Percentiles rank a stretch among this genome's conserved stretches.
Conservation (phyloP, 768 basidiomycete species). For the Tulasnella sp. region DNA sequence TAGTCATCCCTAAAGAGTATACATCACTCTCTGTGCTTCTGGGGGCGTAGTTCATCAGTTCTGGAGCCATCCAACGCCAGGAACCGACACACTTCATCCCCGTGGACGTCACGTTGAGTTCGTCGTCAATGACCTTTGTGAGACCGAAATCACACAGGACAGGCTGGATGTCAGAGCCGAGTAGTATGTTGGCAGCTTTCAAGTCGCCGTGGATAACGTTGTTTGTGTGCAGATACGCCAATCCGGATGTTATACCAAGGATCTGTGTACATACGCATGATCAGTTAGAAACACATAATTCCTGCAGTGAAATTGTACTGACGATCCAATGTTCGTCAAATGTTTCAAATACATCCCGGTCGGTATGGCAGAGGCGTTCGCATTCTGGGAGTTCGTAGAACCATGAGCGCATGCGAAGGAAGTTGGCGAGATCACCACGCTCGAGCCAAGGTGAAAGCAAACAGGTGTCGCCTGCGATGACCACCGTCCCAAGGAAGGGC, state of each 20-base stretch:
- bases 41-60: background rate
- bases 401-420: too few species aligned
- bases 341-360: too few species aligned
- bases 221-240: background rate
- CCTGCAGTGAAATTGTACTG: too few species aligned
- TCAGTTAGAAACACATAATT: too few species aligned
- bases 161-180: background rate
- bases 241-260: background rate
- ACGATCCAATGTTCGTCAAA: too few species aligned
- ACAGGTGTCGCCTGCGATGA: too few species aligned
- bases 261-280: background rate
- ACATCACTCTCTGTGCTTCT: background rate
- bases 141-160: background rate
- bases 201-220: background rate
- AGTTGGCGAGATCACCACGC: too few species aligned
- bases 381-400: too few species aligned
- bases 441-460: too few species aligned
- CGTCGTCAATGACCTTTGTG: background rate
- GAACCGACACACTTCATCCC: background rate
- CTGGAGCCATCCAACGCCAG: background rate
- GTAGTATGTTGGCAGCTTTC: background rate
- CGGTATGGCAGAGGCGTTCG: too few species aligned
- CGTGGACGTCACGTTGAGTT: background rate
- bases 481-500: too few species aligned
- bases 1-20: slow-evolving; percentile 4